phyloP scores from a whole-genome alignment of 2,329 filamentous ascomycete species.

The Xylogone sp. region DNA sequence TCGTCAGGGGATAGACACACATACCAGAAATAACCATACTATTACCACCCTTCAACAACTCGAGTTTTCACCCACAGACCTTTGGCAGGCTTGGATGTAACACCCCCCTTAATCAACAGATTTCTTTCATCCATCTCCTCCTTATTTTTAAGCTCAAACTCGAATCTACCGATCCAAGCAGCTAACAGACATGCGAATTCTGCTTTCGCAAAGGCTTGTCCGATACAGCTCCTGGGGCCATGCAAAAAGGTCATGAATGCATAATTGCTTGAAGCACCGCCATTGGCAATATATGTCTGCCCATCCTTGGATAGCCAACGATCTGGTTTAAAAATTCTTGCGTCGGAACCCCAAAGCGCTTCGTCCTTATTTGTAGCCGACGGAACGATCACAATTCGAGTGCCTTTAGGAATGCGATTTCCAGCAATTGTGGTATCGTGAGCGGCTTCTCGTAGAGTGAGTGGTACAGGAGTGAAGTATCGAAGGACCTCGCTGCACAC shows the following conservation, averaged over 20 bases:
- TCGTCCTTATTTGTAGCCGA: constrained; percentile 66
- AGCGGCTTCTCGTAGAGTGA: constrained; percentile 64
- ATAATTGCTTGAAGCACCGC: constrained; percentile 73
- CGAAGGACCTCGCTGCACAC: constrained; percentile 76
- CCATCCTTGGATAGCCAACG: constrained; percentile 58
- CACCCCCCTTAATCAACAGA: constrained; percentile 61
- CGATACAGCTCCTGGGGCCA: constrained; percentile 83
- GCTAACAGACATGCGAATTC: constrained; percentile 85
- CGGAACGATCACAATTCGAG: constrained; percentile 58
- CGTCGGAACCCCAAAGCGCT: constrained; percentile 73
- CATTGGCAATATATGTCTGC: constrained; percentile 50
- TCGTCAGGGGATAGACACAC: too few species aligned
- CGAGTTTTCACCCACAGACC: constrained; percentile 68
- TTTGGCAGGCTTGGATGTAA: constrained; percentile 69
- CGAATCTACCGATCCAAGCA: constrained; percentile 71
- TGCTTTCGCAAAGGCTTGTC: constrained; percentile 71
- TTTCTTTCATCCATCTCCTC: constrained; percentile 64
- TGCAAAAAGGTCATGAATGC: constrained; percentile 80
- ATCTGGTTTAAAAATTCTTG: constrained; percentile 72
- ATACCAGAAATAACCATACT: neutral
- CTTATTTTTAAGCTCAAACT: constrained; percentile 52
- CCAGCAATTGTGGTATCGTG: constrained; percentile 63
- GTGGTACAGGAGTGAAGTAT: constrained; percentile 65
- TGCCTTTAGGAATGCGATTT: constrained; percentile 65
- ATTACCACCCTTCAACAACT: constrained; percentile 62